A percentile compares a stretch with the other conserved stretches of the same genome.
Conservation (phyloP, 345 rosid genomes). For the Rhodamnia argentea region DNA sequence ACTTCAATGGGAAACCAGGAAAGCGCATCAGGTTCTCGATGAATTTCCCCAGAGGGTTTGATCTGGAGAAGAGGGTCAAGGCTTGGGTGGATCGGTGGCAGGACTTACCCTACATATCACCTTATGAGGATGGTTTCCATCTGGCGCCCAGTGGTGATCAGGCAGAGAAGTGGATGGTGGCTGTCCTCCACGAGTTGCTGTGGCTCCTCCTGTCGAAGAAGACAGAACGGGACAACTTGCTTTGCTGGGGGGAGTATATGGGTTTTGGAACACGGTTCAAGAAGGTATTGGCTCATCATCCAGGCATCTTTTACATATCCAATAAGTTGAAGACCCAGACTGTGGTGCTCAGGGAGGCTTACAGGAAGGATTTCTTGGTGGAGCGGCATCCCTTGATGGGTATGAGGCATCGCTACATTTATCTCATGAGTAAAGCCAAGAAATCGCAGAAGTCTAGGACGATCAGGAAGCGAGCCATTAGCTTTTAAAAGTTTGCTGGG, state of each 20-base stretch:
- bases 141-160: constrained; percentile 49
- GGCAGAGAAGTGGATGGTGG: constrained; percentile 76
- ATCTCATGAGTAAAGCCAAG: constrained; percentile 37
- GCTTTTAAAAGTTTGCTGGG: neutral
- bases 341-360: constrained; percentile 69
- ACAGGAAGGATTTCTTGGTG: constrained; percentile 52
- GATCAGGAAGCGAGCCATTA: neutral
- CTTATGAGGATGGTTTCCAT: constrained; percentile 59
- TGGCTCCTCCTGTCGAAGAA: constrained; percentile 61
- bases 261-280: constrained; percentile 54
- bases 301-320: constrained; percentile 72
- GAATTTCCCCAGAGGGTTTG: constrained; percentile 69
- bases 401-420: constrained; percentile 63
- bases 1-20: constrained; percentile 19
- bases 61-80: constrained; percentile 42
- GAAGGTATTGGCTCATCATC: constrained; percentile 65
- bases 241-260: constrained; percentile 52
- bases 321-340: constrained; percentile 81
- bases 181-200: constrained; percentile 66
- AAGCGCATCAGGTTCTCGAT: constrained; percentile 44
- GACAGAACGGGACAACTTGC: constrained; percentile 59
- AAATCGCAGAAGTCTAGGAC: neutral
- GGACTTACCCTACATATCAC: constrained; percentile 66
- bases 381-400: constrained; percentile 74
- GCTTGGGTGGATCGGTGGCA: constrained; percentile 83